Evolutionary conservation across 1,284 basidiomycete species (phyloP).

Genomic region (Papiliotrema nemorosa): DNA sequence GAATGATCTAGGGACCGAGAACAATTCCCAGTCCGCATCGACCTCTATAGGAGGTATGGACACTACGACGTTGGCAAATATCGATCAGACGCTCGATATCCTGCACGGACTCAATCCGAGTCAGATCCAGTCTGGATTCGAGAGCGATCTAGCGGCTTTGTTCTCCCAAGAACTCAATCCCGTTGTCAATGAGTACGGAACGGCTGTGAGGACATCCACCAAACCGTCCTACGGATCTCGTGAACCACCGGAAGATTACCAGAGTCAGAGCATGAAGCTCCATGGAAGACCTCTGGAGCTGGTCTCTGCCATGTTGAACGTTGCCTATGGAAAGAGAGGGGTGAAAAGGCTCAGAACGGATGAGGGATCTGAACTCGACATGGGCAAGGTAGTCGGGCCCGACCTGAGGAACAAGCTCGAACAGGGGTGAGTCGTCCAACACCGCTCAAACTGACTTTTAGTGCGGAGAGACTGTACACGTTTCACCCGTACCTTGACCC

Average conservation of each 20-base stretch:
- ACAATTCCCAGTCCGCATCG: no score
- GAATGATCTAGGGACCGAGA: not conserved
- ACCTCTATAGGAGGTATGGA: no score
- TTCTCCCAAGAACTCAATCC: no score
- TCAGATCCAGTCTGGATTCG: no score
- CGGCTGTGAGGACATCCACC: no score
- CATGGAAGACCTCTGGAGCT: constrained; percentile 39
- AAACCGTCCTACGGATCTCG: no score
- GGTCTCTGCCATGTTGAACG: constrained; percentile 33
- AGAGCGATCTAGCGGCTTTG: no score
- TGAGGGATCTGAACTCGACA: constrained; percentile 26
- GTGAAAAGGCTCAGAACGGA: constrained; percentile 11
- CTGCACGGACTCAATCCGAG: constrained; percentile 20
- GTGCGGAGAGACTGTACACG: constrained; percentile 29
- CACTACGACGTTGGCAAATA: not conserved
- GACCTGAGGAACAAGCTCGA: constrained; percentile 20
- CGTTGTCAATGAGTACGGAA: no score
- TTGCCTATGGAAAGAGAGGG: constrained; percentile 28
- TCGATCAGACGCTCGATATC: constrained; percentile 32
- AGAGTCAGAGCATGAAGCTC: constrained; percentile 25
- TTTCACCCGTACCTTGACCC: constrained; percentile 41
- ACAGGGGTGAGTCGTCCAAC: constrained; percentile 19
- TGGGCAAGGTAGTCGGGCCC: constrained; percentile 23
- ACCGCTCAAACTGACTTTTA: constrained; percentile 5
- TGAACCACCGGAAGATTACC: constrained; percentile 4